phyloP scores from a whole-genome alignment of 2,329 filamentous ascomycete genomes.

The Cladosporium velox region DNA sequence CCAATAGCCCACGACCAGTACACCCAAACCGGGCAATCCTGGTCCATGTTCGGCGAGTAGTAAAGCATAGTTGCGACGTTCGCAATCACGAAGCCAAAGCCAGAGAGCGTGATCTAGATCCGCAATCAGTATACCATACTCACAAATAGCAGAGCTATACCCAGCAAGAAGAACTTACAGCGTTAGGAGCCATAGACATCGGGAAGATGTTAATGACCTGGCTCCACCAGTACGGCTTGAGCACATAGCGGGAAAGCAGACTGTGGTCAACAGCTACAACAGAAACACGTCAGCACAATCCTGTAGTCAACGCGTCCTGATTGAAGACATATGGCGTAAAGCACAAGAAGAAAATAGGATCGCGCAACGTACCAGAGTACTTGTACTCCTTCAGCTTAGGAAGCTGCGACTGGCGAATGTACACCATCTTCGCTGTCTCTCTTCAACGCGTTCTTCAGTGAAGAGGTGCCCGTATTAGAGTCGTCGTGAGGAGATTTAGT shows the following conservation, averaged over 20 bases:
- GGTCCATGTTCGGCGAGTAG: constrained; percentile 93
- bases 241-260: constrained; percentile 83
- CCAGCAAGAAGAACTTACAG: constrained; percentile 40
- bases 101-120: constrained; percentile 76
- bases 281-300: not conserved
- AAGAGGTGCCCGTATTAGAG: not conserved
- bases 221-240: constrained; percentile 97
- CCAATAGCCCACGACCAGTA: constrained; percentile 90
- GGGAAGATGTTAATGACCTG: constrained; percentile 93
- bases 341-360: too few relatives aligned
- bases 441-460: not conserved
- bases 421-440: constrained; percentile 67
- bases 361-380: constrained; percentile 55
- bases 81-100: constrained; percentile 83
- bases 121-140: not conserved
- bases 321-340: too few relatives aligned
- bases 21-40: constrained; percentile 92
- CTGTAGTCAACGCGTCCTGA: not conserved
- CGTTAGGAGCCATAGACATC: constrained; percentile 80
- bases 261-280: constrained; percentile 79
- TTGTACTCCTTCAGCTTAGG: constrained; percentile 91
- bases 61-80: constrained; percentile 92
- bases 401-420: constrained; percentile 89
- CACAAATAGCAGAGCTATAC: not conserved
- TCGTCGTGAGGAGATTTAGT: not conserved